phyloP scores from a whole-genome alignment of 352 stramenopile genomes.

The Phytophthora constricta region DNA sequence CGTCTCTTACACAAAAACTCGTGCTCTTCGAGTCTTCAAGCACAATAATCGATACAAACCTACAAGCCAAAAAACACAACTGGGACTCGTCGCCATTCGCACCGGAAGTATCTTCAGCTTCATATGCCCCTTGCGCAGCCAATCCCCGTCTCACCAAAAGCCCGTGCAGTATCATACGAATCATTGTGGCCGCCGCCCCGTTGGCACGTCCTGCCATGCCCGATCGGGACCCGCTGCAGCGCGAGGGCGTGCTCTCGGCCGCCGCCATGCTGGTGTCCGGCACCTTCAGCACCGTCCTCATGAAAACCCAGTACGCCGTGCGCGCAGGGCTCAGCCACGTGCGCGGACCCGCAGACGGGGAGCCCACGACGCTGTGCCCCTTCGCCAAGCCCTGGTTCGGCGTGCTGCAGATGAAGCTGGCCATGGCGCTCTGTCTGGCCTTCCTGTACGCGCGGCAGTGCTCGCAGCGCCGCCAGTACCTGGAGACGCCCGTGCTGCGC shows the following conservation, averaged over 20 bases:
- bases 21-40: no score
- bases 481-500: conserved; percentile 70
- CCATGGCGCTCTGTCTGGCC: conserved; percentile 81
- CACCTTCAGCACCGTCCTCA: conserved; percentile 87
- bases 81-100: no score
- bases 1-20: no score
- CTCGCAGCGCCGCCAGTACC: conserved; percentile 59
- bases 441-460: conserved; percentile 76
- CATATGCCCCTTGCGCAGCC: no score
- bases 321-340: conserved; percentile 61
- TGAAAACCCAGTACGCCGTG: conserved; percentile 85
- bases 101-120: no score
- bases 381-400: conserved; percentile 90
- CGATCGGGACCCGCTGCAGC: conserved; percentile 21
- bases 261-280: conserved; percentile 78
- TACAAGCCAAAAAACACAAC: no score
- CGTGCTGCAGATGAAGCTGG: conserved; percentile 87
- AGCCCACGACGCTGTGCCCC: conserved; percentile 63
- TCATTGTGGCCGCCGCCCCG: no score
- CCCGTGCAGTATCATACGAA: no score
- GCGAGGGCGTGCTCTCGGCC: conserved; percentile 61
- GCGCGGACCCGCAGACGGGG: conserved; percentile 49
- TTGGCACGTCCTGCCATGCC: no score
- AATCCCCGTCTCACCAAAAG: no score
- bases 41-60: no score